Evolutionary conservation across 352 stramenopile species (phyloP), one percentile per base, ranked within the genome.

Genomic region (Pythium apleroticum): DNA sequence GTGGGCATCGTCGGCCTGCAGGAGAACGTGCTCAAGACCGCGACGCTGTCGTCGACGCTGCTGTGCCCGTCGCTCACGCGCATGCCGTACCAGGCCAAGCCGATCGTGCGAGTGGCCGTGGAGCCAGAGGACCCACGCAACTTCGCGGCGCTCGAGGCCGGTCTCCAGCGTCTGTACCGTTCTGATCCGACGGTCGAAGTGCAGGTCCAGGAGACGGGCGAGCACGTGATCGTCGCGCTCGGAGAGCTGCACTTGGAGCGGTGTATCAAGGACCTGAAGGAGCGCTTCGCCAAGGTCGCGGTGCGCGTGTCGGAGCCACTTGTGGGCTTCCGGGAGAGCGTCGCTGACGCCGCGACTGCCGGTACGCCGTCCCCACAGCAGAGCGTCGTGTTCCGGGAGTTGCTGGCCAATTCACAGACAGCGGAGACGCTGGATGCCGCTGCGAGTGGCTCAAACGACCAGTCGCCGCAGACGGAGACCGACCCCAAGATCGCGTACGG

Each of bases 151-250:
- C 68, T 98, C 6, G 87, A 97, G 60, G 75, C 78, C 24, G 93
- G 93, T 41, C 76, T 98, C 2, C 88, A 92, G 63, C 86, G 89
- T n/a, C 67, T 98, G 9, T 97, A 98, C 69, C 89, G 93, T 25
- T 95, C 89, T 2, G 93, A 98, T 56, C 88, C 93, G 20, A 97
- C 90, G 0, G 93, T 97, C n/a, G 93, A 98, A 73, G 91, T 98
- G 9, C 86, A 92, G 20, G 85, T 97, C 0, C 85, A 95, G 65
- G 83, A 95, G 54, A 95, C 83, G 6, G 93, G 93, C 12, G 90
- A 98, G 45, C 88, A 97, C 57, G 89, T 97, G 5, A 86, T 98
- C 58, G 81, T 91, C 41, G 92, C 90, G 43, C 70, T 98, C 0
- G 93, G 93, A 24, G 93, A 98, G 53, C 77, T 98, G 11, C 93